Percentiles rank a stretch among this genome's conserved stretches.
phyloP scores from a whole-genome alignment of 805 yeast species.

The Spathaspora girioi region DNA sequence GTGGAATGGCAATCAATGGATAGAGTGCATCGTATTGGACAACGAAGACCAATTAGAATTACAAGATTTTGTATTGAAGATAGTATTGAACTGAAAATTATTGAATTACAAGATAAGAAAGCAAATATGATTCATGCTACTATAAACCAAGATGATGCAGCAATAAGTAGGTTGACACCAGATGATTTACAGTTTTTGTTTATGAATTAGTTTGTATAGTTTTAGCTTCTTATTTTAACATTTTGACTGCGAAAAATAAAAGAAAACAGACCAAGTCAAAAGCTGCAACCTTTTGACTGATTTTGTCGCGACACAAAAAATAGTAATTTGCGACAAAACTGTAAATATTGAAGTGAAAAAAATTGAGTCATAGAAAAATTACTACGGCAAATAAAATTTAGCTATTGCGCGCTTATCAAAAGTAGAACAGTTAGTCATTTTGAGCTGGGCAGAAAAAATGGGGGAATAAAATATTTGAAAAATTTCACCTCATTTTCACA shows the following conservation, averaged over 20 bases:
- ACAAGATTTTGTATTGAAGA: slow-evolving; percentile 94
- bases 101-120: slow-evolving; percentile 94
- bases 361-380: not conserved
- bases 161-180: slow-evolving; percentile 83
- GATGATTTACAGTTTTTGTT: slow-evolving; percentile 94
- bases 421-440: not conserved
- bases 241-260: not conserved
- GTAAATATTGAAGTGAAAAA: not conserved
- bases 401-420: not conserved
- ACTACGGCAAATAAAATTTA: not conserved
- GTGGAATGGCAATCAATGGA: slow-evolving; percentile 99
- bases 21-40: slow-evolving; percentile 97
- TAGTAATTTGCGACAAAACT: not conserved
- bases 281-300: too few relatives aligned
- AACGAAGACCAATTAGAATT: slow-evolving; percentile 87
- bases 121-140: slow-evolving; percentile 99
- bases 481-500: not conserved
- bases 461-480: not conserved
- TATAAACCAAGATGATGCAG: slow-evolving; percentile 86
- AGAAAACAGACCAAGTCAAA: not conserved
- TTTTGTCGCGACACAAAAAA: not conserved
- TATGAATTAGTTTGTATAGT: slow-evolving; percentile 49
- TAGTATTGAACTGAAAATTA: slow-evolving; percentile 92
- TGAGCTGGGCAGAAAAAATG: not conserved
- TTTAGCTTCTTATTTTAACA: too few relatives aligned